A percentile compares a stretch with the other conserved stretches of the same genome.
These are phyloP conservation scores for Penicillium fimorum DNA, from an alignment of 495 filamentous ascomycete species.

Conservation along the genomic window DNA sequence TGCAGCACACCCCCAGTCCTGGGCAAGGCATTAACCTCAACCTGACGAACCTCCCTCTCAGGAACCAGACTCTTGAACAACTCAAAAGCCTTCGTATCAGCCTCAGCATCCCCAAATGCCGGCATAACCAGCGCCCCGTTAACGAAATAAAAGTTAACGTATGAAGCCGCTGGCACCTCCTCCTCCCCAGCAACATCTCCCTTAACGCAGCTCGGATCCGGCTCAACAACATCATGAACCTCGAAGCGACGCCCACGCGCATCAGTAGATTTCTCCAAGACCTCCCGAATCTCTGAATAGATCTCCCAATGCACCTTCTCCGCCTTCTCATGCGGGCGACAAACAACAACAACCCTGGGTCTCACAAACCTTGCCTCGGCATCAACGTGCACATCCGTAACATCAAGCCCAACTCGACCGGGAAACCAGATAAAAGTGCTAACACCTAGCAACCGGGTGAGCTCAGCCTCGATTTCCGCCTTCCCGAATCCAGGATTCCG, in stretches of 20 bases:
- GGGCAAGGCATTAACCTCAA: constrained; percentile 29
- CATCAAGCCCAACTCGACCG: constrained; percentile 30
- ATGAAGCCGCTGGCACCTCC: constrained; percentile 27
- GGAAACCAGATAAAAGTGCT: constrained; percentile 37
- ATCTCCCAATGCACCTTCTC: constrained; percentile 26
- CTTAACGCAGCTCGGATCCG: constrained; percentile 26
- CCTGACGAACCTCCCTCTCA: constrained; percentile 26
- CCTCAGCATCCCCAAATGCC: constrained; percentile 30
- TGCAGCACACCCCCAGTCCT: constrained; percentile 35
- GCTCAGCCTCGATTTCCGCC: constrained; percentile 24
- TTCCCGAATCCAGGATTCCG: constrained; percentile 30
- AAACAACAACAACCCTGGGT: constrained; percentile 36
- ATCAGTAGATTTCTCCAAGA: constrained; percentile 25
- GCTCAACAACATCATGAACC: constrained; percentile 32
- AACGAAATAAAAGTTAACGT: constrained; percentile 40
- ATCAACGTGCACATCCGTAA: constrained; percentile 38
- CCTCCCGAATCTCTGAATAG: constrained; percentile 29
- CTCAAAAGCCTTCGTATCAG: constrained; percentile 29
- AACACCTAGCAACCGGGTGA: constrained; percentile 26
- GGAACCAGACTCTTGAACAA: constrained; percentile 25
- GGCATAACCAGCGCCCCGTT: constrained; percentile 38
- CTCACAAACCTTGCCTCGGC: constrained; percentile 32
- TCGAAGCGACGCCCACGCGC: constrained; percentile 28
- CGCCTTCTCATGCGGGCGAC: constrained; percentile 21
- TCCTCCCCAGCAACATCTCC: constrained; percentile 24